Conservation (phyloP, 352 stramenopile species). For the Pythium phragmiticola region DNA sequence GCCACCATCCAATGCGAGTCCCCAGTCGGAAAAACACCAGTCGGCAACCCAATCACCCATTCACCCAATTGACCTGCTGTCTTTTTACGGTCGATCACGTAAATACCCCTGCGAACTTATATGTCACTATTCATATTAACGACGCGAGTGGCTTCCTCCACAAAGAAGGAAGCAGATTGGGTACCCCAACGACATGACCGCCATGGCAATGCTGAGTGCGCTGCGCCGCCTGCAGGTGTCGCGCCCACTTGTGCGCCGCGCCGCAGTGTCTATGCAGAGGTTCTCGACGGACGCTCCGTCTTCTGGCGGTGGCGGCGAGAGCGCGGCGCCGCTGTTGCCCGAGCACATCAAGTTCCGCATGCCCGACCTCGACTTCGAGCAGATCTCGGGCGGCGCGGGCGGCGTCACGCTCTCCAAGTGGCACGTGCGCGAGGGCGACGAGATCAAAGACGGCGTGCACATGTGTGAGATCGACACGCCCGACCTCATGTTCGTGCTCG, state of each 20-base stretch:
- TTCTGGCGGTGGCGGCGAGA: neutral
- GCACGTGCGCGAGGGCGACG: conserved; percentile 60
- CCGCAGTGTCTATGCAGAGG: neutral
- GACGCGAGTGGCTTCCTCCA: neutral
- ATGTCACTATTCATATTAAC: neutral
- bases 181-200: neutral
- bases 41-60: conserved; percentile 13
- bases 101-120: conserved; percentile 8
- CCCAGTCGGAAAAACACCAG: conserved; percentile 1
- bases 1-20: conserved; percentile 37
- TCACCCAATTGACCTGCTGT: conserved; percentile 10
- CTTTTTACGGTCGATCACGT: conserved; percentile 1
- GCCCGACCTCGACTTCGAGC: conserved; percentile 84
- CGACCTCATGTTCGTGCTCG: conserved; percentile 76
- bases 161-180: neutral
- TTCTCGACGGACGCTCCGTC: neutral
- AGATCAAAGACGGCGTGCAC: conserved; percentile 62
- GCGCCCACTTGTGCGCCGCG: neutral
- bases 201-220: neutral
- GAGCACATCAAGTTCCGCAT: conserved; percentile 87
- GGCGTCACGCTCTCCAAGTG: conserved; percentile 77
- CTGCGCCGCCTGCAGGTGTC: neutral
- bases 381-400: conserved; percentile 50
- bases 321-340: conserved; percentile 41
- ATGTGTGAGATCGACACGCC: conserved; percentile 90